Evolutionary conservation across 2,329 filamentous ascomycete species (phyloP).

Genomic region (Aspergillus bombycis): DNA sequence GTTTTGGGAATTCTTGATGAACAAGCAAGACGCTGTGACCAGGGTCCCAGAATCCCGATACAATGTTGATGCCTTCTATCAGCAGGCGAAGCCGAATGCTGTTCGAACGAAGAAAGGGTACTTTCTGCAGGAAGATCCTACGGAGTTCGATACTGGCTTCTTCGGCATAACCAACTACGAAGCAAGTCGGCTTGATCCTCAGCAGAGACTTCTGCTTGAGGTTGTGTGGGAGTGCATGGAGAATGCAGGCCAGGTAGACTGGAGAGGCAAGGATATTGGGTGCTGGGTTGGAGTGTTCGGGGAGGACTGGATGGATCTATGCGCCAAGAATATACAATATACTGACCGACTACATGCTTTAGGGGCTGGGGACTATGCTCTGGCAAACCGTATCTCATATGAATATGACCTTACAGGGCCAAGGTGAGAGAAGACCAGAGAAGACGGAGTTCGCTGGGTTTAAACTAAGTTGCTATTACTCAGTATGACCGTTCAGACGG

Average conservation of each 20-base stretch:
- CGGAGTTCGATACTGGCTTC: slow-evolving; percentile 28
- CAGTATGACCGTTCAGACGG: too few relatives aligned
- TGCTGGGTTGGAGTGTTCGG: slow-evolving; percentile 24
- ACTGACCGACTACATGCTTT: slow-evolving; percentile 6
- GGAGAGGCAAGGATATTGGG: slow-evolving; percentile 31
- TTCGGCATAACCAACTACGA: slow-evolving; percentile 27
- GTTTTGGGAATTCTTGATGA: slow-evolving; percentile 20
- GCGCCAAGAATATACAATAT: slow-evolving; percentile 12
- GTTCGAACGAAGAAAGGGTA: slow-evolving; percentile 14
- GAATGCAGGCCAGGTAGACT: slow-evolving; percentile 28
- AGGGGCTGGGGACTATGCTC: slow-evolving; percentile 11
- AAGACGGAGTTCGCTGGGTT: too few relatives aligned
- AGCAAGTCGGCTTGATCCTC: slow-evolving; percentile 28
- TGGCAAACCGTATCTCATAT: slow-evolving; percentile 22
- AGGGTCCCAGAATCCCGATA: slow-evolving; percentile 28
- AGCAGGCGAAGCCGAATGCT: background rate
- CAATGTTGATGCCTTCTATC: slow-evolving; percentile 25
- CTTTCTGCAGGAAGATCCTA: slow-evolving; percentile 30
- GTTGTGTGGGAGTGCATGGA: slow-evolving; percentile 15
- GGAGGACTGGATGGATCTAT: slow-evolving; percentile 23
- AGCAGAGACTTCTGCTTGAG: slow-evolving; percentile 34
- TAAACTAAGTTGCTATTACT: too few relatives aligned
- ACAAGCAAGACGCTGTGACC: slow-evolving; percentile 14
- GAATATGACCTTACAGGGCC: slow-evolving; percentile 15
- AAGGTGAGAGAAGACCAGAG: too few relatives aligned